These are phyloP conservation scores for Hericium alpestre DNA, from an alignment of 768 basidiomycete species.

Conservation along the genomic window DNA sequence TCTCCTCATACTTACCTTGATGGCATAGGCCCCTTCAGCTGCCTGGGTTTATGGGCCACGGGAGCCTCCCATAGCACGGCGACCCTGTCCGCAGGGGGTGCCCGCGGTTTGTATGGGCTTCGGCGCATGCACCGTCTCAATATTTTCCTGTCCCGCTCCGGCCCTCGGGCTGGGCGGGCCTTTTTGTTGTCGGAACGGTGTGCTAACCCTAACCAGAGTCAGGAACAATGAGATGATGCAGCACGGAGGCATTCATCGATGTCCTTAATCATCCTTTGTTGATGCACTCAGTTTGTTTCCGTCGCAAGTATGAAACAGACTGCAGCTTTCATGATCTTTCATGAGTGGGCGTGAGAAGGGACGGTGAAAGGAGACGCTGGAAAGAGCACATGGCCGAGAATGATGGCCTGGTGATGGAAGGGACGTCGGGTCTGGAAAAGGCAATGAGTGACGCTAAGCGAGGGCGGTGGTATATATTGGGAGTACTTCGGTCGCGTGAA, in stretches of 20 bases:
- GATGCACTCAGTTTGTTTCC: no score
- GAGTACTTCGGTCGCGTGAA: conserved; percentile 10
- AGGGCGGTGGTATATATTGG: conserved; percentile 3
- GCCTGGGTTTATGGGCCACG: conserved; percentile 9
- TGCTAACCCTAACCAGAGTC: no score
- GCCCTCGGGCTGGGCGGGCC: conserved; percentile 29
- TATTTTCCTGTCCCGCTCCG: conserved; percentile 67
- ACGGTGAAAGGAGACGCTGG: no score
- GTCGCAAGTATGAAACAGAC: no score
- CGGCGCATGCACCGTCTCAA: conserved; percentile 70
- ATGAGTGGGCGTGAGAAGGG: no score
- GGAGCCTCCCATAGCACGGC: conserved; percentile 19
- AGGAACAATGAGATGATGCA: no score
- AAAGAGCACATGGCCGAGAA: not conserved
- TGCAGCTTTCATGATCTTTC: no score
- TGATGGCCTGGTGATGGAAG: conserved; percentile 1
- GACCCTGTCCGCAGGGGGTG: conserved; percentile 18
- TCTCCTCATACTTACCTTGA: not conserved
- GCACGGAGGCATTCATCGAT: no score
- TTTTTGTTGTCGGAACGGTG: conserved; percentile 12
- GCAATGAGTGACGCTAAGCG: not conserved
- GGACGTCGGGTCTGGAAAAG: conserved; percentile 8
- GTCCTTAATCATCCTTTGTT: no score
- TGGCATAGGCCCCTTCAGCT: not conserved
- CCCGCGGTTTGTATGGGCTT: conserved; percentile 34